A percentile compares a stretch with the other conserved stretches of the same genome.
These are phyloP conservation scores for Cystoderma amianthinum DNA, from an alignment of 768 basidiomycete genomes.

Conservation along the genomic window DNA sequence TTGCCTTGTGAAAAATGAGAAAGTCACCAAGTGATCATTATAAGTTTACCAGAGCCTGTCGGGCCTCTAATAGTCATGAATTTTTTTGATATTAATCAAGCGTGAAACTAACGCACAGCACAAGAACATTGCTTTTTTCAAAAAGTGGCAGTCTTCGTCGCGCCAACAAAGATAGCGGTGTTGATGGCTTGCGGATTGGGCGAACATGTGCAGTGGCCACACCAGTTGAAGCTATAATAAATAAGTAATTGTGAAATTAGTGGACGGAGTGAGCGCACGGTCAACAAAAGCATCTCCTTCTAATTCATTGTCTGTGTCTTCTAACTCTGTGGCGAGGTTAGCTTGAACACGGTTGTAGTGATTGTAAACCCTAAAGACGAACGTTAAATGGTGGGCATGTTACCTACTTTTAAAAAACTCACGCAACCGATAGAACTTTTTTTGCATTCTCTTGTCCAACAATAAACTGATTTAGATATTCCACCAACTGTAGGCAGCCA, in stretches of 20 bases:
- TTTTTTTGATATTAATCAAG: constrained; percentile 2
- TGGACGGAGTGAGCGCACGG: constrained; percentile 5
- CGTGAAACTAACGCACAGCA: constrained; percentile 52
- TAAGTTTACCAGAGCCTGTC: constrained; percentile 67
- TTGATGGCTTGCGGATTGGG: constrained; percentile 43
- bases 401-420: constrained; percentile 28
- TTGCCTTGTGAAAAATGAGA: constrained; percentile 47
- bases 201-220: constrained; percentile 55
- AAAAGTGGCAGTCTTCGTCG: constrained; percentile 52
- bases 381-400: neutral
- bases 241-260: neutral
- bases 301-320: constrained; percentile 13
- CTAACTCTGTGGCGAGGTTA: constrained; percentile 47
- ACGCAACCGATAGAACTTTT: constrained; percentile 93
- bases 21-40: neutral
- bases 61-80: constrained; percentile 51
- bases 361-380: constrained; percentile 70
- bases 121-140: constrained; percentile 94
- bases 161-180: constrained; percentile 26
- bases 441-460: constrained; percentile 91
- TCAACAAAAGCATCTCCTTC: constrained; percentile 9
- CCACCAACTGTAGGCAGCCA: constrained; percentile 52
- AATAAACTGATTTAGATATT: constrained; percentile 84
- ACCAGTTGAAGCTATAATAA: constrained; percentile 22
- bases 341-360: constrained; percentile 87